phyloP scores from a whole-genome alignment of 371 early-diverging fungal species.

The Coemansia sp. region DNA sequence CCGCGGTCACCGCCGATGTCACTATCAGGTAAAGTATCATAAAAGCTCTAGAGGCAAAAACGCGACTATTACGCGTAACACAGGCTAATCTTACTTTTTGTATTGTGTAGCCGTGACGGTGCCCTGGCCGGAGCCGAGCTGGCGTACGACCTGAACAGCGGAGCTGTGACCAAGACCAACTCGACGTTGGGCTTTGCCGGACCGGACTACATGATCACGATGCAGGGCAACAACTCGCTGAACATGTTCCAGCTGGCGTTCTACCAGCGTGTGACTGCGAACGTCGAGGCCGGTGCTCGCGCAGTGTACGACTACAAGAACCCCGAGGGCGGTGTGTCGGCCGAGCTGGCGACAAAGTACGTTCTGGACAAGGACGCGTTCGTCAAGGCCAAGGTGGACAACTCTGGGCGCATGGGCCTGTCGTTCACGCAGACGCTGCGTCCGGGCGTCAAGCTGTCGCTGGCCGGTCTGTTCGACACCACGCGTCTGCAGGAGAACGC shows the following conservation, averaged over 20 bases:
- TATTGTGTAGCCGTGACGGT: slow-evolving; percentile 69
- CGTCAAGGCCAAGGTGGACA: slow-evolving; percentile 96
- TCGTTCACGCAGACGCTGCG: slow-evolving; percentile 91
- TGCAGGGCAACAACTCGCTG: slow-evolving; percentile 77
- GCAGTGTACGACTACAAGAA: slow-evolving; percentile 87
- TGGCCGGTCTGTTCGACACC: slow-evolving; percentile 92
- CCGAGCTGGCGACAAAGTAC: slow-evolving; percentile 96
- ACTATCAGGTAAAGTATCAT: slow-evolving; percentile 56
- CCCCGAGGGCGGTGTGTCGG: slow-evolving; percentile 64
- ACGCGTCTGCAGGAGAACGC: slow-evolving; percentile 88
- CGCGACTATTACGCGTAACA: not conserved
- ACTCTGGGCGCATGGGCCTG: slow-evolving; percentile 88
- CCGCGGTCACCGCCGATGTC: slow-evolving; percentile 72
- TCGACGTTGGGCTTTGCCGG: slow-evolving; percentile 83
- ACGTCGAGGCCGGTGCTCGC: slow-evolving; percentile 85
- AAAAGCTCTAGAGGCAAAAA: not conserved
- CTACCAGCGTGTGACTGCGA: slow-evolving; percentile 90
- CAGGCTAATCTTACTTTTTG: not conserved
- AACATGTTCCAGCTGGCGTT: slow-evolving; percentile 83
- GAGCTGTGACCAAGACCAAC: slow-evolving; percentile 84
- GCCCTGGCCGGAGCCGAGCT: slow-evolving; percentile 90
- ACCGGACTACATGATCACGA: slow-evolving; percentile 82
- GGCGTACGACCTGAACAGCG: slow-evolving; percentile 85
- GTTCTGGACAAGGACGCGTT: slow-evolving; percentile 83
- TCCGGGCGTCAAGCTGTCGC: slow-evolving; percentile 90